Percentiles rank a stretch among this genome's conserved stretches.
Evolutionary conservation across 306 rosid species (phyloP).

Genomic region (Macrotyloma uniflorum): DNA sequence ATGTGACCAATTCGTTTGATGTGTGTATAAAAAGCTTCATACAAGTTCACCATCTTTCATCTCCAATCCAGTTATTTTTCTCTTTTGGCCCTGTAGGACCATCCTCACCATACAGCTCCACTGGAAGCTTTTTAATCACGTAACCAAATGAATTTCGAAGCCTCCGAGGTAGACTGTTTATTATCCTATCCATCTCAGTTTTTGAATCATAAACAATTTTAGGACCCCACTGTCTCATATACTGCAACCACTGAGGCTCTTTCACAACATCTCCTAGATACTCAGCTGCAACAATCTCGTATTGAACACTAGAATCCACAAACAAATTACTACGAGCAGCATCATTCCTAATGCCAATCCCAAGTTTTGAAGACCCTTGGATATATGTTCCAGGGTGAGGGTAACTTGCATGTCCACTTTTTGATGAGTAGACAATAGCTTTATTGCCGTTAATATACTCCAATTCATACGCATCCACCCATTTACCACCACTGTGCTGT

Average conservation of each 20-base stretch:
- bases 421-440: slow-evolving; percentile 49
- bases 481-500: slow-evolving; percentile 53
- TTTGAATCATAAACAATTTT: slow-evolving; percentile 50
- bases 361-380: slow-evolving; percentile 54
- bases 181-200: slow-evolving; percentile 49
- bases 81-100: slow-evolving; percentile 59
- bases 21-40: not conserved
- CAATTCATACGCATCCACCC: slow-evolving; percentile 47
- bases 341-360: slow-evolving; percentile 48
- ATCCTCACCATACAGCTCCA: slow-evolving; percentile 51
- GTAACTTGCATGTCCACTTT: slow-evolving; percentile 48
- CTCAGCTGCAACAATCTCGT: slow-evolving; percentile 48
- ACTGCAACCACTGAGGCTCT: slow-evolving; percentile 57
- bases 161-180: slow-evolving; percentile 39
- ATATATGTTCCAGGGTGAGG: slow-evolving; percentile 49
- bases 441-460: slow-evolving; percentile 48
- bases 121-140: slow-evolving; percentile 44
- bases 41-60: slow-evolving; percentile 52
- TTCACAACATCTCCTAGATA: slow-evolving; percentile 46
- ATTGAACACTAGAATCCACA: slow-evolving; percentile 44
- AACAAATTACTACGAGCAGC: slow-evolving; percentile 36
- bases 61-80: slow-evolving; percentile 55
- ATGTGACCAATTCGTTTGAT: slow-evolving; percentile 21
- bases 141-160: slow-evolving; percentile 32
- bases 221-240: slow-evolving; percentile 54